Base-by-base conservation (phyloP, 768 basidiomycete genomes). In the Suillus variegatus region DNA sequence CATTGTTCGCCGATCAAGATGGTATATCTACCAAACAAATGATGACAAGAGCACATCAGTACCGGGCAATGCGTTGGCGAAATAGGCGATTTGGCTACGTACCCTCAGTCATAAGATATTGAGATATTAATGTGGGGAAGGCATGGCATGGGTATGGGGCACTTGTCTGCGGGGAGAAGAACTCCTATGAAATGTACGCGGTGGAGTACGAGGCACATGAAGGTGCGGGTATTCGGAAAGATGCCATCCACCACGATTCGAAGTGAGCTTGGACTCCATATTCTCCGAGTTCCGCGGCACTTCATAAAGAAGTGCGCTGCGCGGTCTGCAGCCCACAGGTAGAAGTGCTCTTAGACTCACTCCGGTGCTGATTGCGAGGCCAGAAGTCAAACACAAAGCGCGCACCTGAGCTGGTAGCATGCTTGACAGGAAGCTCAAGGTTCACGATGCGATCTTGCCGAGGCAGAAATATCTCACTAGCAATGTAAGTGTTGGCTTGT, bases 401-500 rank as follows among this genome's bases (percentile, higher is more conserved):
- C 13, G 41, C 18, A 12, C 6, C 20, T 43, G 57, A 60, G 57
- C 22, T 49, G 22, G 38, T 20, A n/a, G 40, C 14, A 20, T 25
- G 58, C 14, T 60, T 54, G 28, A 54, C 9, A 54, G 18, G 40
- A 79, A 77, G 62, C 72, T 85, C 14, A 28, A 62, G 6, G 35
- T 32, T 14, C 20, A 47, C 32, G n/a, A 61, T 12, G 46, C 32
- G 22, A 62, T 64, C 22, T 44, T 64, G 18, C n/a, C 20, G n/a
- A 64, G 35, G 47, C 22, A 28, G 25, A 52, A 32, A 35, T 62
- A 38, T 40, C 46, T 62, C 46, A 84, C 81, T 58, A 85, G 86
- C 5, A 75, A 86, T 70, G 85, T 83, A 63, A 79, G 74, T 52
- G 22, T n/a, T 40, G 62, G 36, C 25, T 60, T 38, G 25, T 62